phyloP scores from a whole-genome alignment of 148 eudicot genomes.

The Arbutus unedo region DNA sequence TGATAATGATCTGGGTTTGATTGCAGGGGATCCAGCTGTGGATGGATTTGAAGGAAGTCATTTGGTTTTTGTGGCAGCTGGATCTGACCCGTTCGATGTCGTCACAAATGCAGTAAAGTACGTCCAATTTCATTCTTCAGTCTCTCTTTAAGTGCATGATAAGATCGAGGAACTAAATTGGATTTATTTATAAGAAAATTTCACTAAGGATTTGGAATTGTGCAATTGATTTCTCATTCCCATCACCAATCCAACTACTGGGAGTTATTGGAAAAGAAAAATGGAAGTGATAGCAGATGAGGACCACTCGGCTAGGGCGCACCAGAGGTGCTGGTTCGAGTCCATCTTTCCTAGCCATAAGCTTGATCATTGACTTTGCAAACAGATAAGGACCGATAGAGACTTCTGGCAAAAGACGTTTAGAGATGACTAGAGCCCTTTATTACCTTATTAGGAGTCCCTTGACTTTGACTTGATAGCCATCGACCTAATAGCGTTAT shows the following conservation, averaged over 20 bases:
- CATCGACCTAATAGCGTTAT: not conserved
- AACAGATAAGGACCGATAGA: no score
- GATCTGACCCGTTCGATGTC: slow-evolving; percentile 76
- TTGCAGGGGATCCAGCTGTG: slow-evolving; percentile 75
- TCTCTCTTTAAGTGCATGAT: not conserved
- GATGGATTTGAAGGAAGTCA: slow-evolving; percentile 72
- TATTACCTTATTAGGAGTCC: no score
- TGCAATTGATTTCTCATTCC: not conserved
- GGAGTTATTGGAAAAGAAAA: not conserved
- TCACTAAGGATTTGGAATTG: not conserved
- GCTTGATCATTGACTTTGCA: no score
- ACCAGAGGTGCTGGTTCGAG: no score
- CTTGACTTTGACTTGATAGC: no score
- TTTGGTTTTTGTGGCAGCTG: slow-evolving; percentile 76
- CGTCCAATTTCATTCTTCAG: slow-evolving; percentile 16
- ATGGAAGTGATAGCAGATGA: not conserved
- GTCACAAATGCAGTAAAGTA: slow-evolving; percentile 79
- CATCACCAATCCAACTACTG: not conserved
- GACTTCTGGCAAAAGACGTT: no score
- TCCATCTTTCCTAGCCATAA: no score
- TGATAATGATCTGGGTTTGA: not conserved
- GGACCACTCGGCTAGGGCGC: no score
- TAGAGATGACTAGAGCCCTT: no score
- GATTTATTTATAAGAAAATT: not conserved
- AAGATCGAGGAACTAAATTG: not conserved